A percentile compares a stretch with the other conserved stretches of the same genome.
phyloP scores from a whole-genome alignment of 2,329 filamentous ascomycete genomes.

The Curvularia lunata region DNA sequence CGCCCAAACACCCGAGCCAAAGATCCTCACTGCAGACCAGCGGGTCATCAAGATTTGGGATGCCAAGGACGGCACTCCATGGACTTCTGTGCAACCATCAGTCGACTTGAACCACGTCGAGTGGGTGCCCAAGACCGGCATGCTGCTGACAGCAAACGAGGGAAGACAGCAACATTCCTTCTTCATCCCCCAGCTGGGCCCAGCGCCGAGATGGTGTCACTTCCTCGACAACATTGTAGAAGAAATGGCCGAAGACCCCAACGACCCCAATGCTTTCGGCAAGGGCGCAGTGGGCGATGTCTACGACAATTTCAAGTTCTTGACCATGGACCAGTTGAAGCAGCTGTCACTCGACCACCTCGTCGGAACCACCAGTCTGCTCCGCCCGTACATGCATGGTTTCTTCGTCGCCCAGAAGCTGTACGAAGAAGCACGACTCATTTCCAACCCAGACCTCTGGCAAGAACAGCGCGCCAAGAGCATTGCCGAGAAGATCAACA shows the following conservation, averaged over 20 bases:
- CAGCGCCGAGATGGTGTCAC: constrained; percentile 92
- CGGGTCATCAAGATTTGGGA: constrained; percentile 98
- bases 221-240: constrained; percentile 98
- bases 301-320: constrained; percentile 99
- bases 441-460: constrained; percentile 91
- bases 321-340: constrained; percentile 85
- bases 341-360: constrained; percentile 86
- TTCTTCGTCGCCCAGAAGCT: constrained; percentile 96
- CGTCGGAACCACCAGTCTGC: constrained; percentile 84
- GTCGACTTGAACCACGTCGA: constrained; percentile 95
- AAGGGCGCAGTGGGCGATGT: constrained; percentile 72
- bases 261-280: constrained; percentile 64
- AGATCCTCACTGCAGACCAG: constrained; percentile 91
- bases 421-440: constrained; percentile 92
- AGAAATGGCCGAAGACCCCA: constrained; percentile 88
- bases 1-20: constrained; percentile 70
- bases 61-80: constrained; percentile 78
- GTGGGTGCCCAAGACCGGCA: constrained; percentile 89
- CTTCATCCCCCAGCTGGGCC: constrained; percentile 91
- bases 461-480: constrained; percentile 91
- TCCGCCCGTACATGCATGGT: constrained; percentile 98
- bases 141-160: constrained; percentile 96
- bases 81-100: constrained; percentile 93
- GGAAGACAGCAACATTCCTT: constrained; percentile 94
- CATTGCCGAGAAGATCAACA: constrained; percentile 93